Evolutionary conservation across 257 asterid species (phyloP), one percentile per base, ranked within the genome.

Genomic region (Linderniella brevidens): DNA sequence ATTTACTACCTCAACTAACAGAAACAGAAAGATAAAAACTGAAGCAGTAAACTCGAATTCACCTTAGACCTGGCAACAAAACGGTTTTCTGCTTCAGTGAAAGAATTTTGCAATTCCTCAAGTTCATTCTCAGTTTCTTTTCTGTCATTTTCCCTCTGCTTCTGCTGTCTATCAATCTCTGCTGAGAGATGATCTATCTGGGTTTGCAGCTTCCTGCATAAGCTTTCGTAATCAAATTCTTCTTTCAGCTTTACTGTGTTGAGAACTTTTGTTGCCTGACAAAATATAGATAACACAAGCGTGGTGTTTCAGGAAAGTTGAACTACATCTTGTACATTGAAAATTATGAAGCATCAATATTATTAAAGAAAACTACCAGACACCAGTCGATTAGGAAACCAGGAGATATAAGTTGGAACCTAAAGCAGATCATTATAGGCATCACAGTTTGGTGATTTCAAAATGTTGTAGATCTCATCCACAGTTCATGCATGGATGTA

Each of bases 191-290:
- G 77, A 64, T 90, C 99, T 42, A 85, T 69, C 71, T 90, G 93
- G 50, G 79, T 75, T 82, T 90, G 93, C 13, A 85, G 79, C 59
- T 83, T 75, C 63, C 68, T 85, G 37, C 86, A 69, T 71, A 90
- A 66, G 57, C 94, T 85, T 76, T 78, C 86, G 70, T 86, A 90
- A 65, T 90, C 99, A 35, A 77, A 90, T 65, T 90, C 99, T 68
- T 90, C 99, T 68, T 90, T 90, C 45, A 90, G 82, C 73, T 79
- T 85, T 85, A 90, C 75, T 96, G 86, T 90, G 71, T 90, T 90
- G 75, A 81, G 93, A 71, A 90, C 99, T 79, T 86, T 86, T 96
- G 86, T 85, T 20, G 99, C 96, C 99, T 90, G 80, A 67, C 82
- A 40, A 48, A 17, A 55, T 25, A 4, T 11, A 13, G 35, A 46